Evolutionary conservation across 2,329 filamentous ascomycete genomes (phyloP), one percentile per base, ranked within the genome.

Genomic region (Stemphylium beticola): DNA sequence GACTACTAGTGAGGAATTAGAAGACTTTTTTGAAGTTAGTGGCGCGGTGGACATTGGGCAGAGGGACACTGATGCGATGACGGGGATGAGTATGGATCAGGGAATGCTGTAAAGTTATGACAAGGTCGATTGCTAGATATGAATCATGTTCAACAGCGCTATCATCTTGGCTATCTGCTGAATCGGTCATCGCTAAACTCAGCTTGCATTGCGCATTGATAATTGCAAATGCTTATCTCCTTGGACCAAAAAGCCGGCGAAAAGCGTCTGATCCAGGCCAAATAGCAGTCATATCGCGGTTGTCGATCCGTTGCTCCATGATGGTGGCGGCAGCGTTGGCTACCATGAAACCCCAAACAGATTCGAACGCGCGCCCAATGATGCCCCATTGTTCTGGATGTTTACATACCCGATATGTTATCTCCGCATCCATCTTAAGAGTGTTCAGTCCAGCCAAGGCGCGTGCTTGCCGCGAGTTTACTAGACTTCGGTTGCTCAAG

Each of bases 11-110:
- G 93, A 98, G 74, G 95, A 98, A 78, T 79, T 98, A 52, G 95
- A 98, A 74, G 95, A 98, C 64, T 98, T 98, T 75, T 89, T 96
- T 24, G 92, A 96, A 66, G 89, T 92, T 22, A 97, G 92, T 68
- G 82, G 89, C 61, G 88, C 91, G 0, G 92, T 95, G 14, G 93
- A 96, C 73, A 90, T 92, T 49, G 72, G 71, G 29, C 73, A 66
- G 14, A 46, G 67, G 49, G 66, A 70, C 15, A 58, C 62, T n/a
- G 65, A 67, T 38, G 55, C 41, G 10, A 38, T 56, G 39, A 29
- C 26, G 10, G 44, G 44, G 4, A 33, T 64, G 43, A 22, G 20
- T 7, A 46, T 60, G 37, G 61, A 64, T 45, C 54, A 58, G 6
- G 49, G 43, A n/a, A 22, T 60, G 29, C 24, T 59, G 26, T 58